Conservation (phyloP, 176 grass and related monocot species). For the Bolboschoenus planiculmis region DNA sequence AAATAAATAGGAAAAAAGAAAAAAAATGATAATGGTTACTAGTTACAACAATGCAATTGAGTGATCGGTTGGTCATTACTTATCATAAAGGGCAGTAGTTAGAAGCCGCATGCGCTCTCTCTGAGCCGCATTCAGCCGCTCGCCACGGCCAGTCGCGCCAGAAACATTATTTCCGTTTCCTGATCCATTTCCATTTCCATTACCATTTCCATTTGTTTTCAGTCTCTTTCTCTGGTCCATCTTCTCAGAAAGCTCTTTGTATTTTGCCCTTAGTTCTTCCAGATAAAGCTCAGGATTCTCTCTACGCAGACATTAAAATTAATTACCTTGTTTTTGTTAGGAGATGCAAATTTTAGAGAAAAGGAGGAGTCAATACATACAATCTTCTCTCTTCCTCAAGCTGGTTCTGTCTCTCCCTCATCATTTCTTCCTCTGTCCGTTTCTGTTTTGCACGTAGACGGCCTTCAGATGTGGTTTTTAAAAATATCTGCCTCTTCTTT, state of each 20-base stretch:
- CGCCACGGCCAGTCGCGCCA: constrained; percentile 74
- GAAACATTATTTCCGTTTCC: constrained; percentile 60
- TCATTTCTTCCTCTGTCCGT: constrained; percentile 74
- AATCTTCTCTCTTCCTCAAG: constrained; percentile 75
- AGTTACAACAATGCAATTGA: background rate
- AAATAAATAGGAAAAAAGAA: background rate
- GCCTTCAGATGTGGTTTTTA: constrained; percentile 88
- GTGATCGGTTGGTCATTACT: background rate
- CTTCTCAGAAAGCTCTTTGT: constrained; percentile 72
- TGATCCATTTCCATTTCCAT: constrained; percentile 17
- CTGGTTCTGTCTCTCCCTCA: constrained; percentile 61
- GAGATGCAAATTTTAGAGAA: constrained; percentile 10
- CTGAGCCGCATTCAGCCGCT: constrained; percentile 83
- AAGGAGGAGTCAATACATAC: constrained; percentile 42
- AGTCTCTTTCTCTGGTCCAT: constrained; percentile 71
- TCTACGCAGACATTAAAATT: constrained; percentile 34
- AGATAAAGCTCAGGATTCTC: constrained; percentile 94
- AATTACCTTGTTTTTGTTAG: constrained; percentile 9
- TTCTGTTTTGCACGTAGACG: constrained; percentile 73
- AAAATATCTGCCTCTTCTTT: constrained; percentile 86
- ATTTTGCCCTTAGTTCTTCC: constrained; percentile 62
- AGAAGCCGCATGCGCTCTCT: constrained; percentile 92
- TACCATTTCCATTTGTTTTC: constrained; percentile 60
- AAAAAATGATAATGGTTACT: background rate
- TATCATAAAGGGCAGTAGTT: constrained; percentile 85